Evolutionary conservation across 2,329 filamentous ascomycete species (phyloP).

Genomic region (Trichophyton benhamiae): DNA sequence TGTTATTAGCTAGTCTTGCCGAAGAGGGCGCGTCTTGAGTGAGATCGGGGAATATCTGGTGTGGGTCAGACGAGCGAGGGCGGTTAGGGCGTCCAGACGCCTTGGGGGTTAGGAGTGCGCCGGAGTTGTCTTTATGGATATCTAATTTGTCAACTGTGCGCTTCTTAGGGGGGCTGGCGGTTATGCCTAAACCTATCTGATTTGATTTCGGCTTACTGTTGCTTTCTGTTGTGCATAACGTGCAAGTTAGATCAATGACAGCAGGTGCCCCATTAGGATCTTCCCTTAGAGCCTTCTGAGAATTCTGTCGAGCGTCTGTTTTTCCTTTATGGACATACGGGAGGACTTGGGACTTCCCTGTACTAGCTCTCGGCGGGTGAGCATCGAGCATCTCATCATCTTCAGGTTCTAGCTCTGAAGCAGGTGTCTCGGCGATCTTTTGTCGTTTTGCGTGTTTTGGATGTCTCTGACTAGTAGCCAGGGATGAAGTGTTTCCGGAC

Average conservation of each 20-base stretch:
- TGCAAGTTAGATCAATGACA: background rate
- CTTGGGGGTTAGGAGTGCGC: background rate
- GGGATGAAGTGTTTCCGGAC: background rate
- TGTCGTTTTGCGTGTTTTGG: background rate
- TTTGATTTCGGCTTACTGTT: background rate
- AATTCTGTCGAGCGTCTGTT: background rate
- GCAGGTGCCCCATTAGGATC: background rate
- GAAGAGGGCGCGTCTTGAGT: background rate
- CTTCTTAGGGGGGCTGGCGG: conserved; percentile 17
- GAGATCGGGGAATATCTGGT: background rate
- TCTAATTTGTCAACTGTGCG: conserved; percentile 1
- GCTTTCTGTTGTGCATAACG: background rate
- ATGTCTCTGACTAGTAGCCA: background rate
- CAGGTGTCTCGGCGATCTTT: background rate
- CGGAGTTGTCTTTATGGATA: background rate
- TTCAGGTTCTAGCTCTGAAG: background rate
- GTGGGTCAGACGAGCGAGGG: background rate
- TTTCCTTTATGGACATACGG: background rate
- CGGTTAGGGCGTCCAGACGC: background rate
- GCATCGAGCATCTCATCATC: background rate
- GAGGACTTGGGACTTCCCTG: background rate
- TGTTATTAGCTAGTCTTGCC: background rate
- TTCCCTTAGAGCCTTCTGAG: background rate
- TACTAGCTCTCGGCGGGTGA: background rate
- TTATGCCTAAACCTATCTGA: conserved; percentile 20